Conservation (phyloP, 306 rosid genomes). For the Adenanthera pavonina region DNA sequence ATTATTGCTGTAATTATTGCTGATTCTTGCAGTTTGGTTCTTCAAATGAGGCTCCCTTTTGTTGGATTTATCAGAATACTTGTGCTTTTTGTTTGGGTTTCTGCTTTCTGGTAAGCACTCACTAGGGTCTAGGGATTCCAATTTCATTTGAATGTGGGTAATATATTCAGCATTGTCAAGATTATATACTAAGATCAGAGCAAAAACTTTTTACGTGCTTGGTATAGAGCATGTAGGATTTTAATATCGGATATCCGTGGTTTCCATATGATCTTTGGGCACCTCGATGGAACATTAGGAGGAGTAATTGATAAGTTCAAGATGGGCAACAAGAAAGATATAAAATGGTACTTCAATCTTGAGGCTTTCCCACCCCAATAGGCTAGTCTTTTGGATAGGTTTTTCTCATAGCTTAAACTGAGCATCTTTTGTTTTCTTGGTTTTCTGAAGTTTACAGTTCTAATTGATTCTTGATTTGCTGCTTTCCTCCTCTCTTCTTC, state of each 20-base stretch:
- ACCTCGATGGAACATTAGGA: neutral
- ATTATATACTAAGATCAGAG: neutral
- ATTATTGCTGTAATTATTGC: neutral
- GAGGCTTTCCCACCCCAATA: too few species aligned
- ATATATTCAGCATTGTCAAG: neutral
- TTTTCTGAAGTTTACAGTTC: neutral
- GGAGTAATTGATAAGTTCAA: neutral
- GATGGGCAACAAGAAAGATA: neutral
- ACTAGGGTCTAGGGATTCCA: constrained; percentile 37
- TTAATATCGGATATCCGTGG: neutral
- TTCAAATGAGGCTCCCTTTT: constrained; percentile 41
- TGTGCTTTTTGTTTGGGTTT: constrained; percentile 41
- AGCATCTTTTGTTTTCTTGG: constrained; percentile 14
- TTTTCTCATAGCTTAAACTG: neutral
- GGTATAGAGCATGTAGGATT: constrained; percentile 10
- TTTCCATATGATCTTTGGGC: constrained; percentile 9
- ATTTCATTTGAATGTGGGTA: neutral
- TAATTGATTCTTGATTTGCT: constrained; percentile 11
- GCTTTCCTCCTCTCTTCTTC: neutral
- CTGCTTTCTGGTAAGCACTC: constrained; percentile 51
- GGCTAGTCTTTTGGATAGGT: too few species aligned
- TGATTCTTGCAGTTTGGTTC: constrained; percentile 45
- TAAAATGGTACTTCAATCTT: too few species aligned
- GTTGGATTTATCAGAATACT: constrained; percentile 40
- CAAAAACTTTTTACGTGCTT: neutral